Evolutionary conservation across 2,329 filamentous ascomycete species (phyloP).

Genomic region (Diplodia mutila): DNA sequence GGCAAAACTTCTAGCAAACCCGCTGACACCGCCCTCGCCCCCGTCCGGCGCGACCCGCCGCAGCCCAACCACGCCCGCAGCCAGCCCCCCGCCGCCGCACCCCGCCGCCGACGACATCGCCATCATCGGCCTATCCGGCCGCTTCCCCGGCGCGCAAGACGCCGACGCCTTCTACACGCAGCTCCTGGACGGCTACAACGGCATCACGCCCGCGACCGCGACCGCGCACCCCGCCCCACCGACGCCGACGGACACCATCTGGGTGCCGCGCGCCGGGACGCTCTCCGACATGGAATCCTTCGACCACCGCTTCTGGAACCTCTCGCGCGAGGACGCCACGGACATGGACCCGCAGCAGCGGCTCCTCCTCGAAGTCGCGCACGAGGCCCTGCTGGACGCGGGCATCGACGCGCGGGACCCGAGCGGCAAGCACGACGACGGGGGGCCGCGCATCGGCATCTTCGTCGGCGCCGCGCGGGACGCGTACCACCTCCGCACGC

Average conservation of each 20-base stretch:
- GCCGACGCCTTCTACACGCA: constrained; percentile 29
- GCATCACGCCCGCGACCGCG: neutral
- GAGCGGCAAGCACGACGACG: too few species aligned
- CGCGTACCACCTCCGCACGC: too few species aligned
- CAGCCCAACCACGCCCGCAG: too few species aligned
- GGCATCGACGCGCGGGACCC: neutral
- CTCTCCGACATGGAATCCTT: neutral
- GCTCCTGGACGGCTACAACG: neutral
- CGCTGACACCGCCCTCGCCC: neutral
- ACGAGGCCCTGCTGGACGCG: neutral
- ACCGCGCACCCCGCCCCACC: neutral
- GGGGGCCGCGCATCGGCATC: too few species aligned
- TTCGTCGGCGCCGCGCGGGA: too few species aligned
- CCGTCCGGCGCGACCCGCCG: too few species aligned
- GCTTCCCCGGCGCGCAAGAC: constrained; percentile 27
- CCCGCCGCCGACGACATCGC: constrained; percentile 6
- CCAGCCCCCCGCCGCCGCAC: too few species aligned
- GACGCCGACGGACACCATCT: neutral
- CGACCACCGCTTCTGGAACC: neutral
- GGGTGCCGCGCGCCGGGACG: neutral
- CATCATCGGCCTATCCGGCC: constrained; percentile 30
- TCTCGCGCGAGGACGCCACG: neutral
- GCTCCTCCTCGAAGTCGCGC: neutral
- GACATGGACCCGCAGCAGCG: neutral
- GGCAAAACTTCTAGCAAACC: neutral